These are phyloP conservation scores for Gracilaria gracilis DNA, from an alignment of 23 red algal species.

Conservation along the genomic window DNA sequence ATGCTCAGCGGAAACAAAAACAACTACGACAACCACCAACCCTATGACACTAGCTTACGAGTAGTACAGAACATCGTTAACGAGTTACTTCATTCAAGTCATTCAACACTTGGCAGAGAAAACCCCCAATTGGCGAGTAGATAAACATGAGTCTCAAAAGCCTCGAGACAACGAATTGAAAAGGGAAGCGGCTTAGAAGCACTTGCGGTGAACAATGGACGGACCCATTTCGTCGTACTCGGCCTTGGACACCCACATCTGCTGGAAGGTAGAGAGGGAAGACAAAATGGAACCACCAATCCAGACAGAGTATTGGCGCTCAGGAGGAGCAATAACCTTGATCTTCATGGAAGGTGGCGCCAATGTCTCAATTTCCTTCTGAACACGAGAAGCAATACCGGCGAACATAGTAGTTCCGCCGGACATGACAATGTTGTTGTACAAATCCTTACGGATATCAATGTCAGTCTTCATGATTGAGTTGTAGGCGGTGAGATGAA, in stretches of 20 bases:
- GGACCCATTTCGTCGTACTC: slow-evolving; percentile 99
- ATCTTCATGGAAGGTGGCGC: slow-evolving; percentile 96
- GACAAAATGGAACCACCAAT: slow-evolving; percentile 98
- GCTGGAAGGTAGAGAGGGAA: slow-evolving; percentile 97
- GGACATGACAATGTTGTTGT: slow-evolving; percentile 98
- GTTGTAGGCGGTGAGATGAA: slow-evolving; percentile 92
- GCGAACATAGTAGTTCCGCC: slow-evolving; percentile 99
- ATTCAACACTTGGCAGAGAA: slow-evolving; percentile 22
- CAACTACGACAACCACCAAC: slow-evolving; percentile 16
- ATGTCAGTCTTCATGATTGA: slow-evolving; percentile 99
- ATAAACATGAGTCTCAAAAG: slow-evolving; percentile 19
- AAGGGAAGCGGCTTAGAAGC: slow-evolving; percentile 85
- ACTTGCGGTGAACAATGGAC: slow-evolving; percentile 98
- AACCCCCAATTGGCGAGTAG: slow-evolving; percentile 7
- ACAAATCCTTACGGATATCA: slow-evolving; percentile 99
- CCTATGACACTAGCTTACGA: slow-evolving; percentile 40
- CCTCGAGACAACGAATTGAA: not conserved
- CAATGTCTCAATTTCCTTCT: slow-evolving; percentile 85
- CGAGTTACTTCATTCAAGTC: slow-evolving; percentile 39
- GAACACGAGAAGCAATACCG: slow-evolving; percentile 95
- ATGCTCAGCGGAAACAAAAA: slow-evolving; percentile 41
- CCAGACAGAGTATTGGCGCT: slow-evolving; percentile 99
- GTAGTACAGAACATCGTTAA: slow-evolving; percentile 47
- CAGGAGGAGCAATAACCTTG: slow-evolving; percentile 97
- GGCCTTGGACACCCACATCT: slow-evolving; percentile 98